Percentiles rank a stretch among this genome's conserved stretches.
Evolutionary conservation across 345 rosid genomes (phyloP).

Genomic region (Eucalyptus curtisii): DNA sequence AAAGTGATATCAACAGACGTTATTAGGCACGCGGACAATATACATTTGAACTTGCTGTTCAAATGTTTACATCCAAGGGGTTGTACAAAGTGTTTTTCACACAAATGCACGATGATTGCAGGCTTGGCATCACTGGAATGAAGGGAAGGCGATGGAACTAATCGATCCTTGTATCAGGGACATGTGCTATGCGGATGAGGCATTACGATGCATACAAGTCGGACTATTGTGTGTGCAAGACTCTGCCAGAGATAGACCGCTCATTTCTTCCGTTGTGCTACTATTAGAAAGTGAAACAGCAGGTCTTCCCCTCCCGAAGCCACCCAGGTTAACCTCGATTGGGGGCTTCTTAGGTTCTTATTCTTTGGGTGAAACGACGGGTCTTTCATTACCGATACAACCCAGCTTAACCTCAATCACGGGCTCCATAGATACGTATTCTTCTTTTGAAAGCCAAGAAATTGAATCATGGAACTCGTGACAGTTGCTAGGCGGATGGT

Average conservation of each 20-base stretch:
- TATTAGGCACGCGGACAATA: background rate
- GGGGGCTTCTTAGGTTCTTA: slow-evolving; percentile 29
- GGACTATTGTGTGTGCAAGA: slow-evolving; percentile 87
- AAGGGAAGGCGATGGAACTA: slow-evolving; percentile 45
- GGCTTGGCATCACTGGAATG: slow-evolving; percentile 77
- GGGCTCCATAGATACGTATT: background rate
- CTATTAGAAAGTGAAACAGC: slow-evolving; percentile 63
- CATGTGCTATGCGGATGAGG: slow-evolving; percentile 28
- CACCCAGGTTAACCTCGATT: slow-evolving; percentile 40
- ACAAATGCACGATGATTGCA: slow-evolving; percentile 3
- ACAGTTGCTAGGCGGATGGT: background rate
- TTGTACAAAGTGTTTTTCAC: background rate
- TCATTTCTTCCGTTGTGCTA: slow-evolving; percentile 53
- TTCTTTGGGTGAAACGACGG: background rate
- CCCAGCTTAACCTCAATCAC: background rate
- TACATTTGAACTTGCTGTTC: background rate
- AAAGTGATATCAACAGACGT: background rate
- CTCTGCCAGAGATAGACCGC: slow-evolving; percentile 48
- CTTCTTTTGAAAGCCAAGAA: background rate
- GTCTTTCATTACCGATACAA: background rate
- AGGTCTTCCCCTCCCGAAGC: slow-evolving; percentile 37
- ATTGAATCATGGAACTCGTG: background rate
- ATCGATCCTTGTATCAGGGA: slow-evolving; percentile 40
- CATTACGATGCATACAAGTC: slow-evolving; percentile 58
- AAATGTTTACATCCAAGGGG: background rate